Percentiles rank a stretch among this genome's conserved stretches.
Evolutionary conservation across 768 basidiomycete species (phyloP).

Genomic region (Leccinum rimulosum): DNA sequence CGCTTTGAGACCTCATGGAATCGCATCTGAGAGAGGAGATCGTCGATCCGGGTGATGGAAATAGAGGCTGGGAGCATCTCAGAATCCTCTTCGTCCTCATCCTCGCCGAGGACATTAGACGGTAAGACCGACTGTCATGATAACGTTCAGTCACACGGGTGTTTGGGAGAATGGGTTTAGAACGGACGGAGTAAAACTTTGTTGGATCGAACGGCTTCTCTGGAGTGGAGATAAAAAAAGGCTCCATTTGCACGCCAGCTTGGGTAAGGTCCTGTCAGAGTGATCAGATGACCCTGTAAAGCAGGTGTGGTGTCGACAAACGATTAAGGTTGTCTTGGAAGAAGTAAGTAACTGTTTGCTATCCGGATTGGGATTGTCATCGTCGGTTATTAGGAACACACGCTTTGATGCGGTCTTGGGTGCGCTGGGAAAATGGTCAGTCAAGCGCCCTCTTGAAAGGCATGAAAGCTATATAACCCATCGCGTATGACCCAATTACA

Average conservation of each 20-base stretch:
- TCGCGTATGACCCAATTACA: conserved; percentile 89
- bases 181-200: conserved; percentile 76
- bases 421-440: conserved; percentile 45
- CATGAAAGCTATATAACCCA: conserved; percentile 47
- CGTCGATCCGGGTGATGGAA: conserved; percentile 74
- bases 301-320: conserved; percentile 31
- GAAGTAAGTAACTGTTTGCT: conserved; percentile 62
- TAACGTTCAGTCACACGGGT: conserved; percentile 6
- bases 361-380: conserved; percentile 43
- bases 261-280: conserved; percentile 70
- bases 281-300: background rate
- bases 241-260: conserved; percentile 75
- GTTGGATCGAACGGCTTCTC: conserved; percentile 66
- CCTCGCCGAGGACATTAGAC: conserved; percentile 44
- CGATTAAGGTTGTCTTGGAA: conserved; percentile 68
- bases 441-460: conserved; percentile 15
- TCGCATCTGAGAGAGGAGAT: conserved; percentile 75
- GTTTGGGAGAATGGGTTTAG: background rate
- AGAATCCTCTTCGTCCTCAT: conserved; percentile 49
- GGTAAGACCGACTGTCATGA: conserved; percentile 55
- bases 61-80: conserved; percentile 62
- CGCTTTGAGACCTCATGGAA: conserved; percentile 83
- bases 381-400: conserved; percentile 90
- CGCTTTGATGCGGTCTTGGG: conserved; percentile 90
- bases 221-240: conserved; percentile 80